Conservation (phyloP, 208 protist species). For the Trypanosoma melophagium region DNA sequence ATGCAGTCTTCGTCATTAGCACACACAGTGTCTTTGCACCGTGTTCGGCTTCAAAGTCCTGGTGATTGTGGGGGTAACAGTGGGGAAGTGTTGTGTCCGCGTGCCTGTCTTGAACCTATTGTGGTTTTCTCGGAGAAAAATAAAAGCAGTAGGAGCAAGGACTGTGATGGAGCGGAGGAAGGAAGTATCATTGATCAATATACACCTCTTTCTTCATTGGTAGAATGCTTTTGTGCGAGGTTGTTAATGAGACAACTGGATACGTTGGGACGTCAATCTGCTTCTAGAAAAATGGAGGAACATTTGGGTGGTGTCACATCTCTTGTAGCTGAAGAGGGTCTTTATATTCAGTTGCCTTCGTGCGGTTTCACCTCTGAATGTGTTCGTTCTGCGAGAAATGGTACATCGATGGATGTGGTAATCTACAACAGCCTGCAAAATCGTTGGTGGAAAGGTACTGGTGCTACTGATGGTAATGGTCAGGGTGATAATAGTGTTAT, state of each 20-base stretch:
- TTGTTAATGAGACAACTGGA: constrained; percentile 27
- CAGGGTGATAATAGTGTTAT: constrained; percentile 4
- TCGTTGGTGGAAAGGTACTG: constrained; percentile 7
- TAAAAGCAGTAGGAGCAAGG: not conserved
- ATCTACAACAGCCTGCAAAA: constrained; percentile 26
- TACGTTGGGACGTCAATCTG: constrained; percentile 11
- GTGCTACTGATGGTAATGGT: not conserved
- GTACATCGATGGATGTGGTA: constrained; percentile 32
- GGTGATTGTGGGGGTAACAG: not conserved
- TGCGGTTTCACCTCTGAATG: constrained; percentile 34
- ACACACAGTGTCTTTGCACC: constrained; percentile 23
- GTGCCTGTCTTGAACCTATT: constrained; percentile 17
- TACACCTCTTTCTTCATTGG: constrained; percentile 26
- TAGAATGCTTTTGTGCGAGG: constrained; percentile 30
- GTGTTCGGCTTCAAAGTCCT: not conserved
- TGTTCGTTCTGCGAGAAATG: constrained; percentile 18
- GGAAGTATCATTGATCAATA: constrained; percentile 30
- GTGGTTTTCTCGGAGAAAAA: constrained; percentile 9
- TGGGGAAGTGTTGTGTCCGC: not conserved
- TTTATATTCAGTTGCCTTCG: constrained; percentile 65
- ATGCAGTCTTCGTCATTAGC: constrained; percentile 15
- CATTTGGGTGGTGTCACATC: constrained; percentile 9
- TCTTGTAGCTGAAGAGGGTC: constrained; percentile 50
- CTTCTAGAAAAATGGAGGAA: constrained; percentile 32
- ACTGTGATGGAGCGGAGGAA: not conserved